These are phyloP conservation scores for Penicillium desertorum DNA, from an alignment of 495 filamentous ascomycete species.

Conservation along the genomic window DNA sequence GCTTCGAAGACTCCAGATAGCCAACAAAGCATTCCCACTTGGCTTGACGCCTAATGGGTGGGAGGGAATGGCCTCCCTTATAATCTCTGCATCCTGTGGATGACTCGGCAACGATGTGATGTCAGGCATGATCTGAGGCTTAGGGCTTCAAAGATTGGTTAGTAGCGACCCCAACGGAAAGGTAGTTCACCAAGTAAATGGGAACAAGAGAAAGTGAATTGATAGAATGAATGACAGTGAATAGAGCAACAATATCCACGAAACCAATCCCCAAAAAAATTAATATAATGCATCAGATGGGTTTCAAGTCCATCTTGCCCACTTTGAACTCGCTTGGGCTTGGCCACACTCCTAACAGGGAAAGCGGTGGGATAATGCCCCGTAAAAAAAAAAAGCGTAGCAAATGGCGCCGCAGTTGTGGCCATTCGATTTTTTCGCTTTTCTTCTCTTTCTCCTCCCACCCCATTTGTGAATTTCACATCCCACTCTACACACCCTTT, in stretches of 20 bases:
- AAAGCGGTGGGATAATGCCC: slow-evolving; percentile 26
- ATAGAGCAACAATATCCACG: background rate
- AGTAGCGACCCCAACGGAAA: slow-evolving; percentile 8
- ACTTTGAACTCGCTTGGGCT: slow-evolving; percentile 13
- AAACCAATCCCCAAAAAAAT: background rate
- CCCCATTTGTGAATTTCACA: slow-evolving; percentile 35
- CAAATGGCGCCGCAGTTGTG: slow-evolving; percentile 26
- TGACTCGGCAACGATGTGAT: slow-evolving; percentile 31
- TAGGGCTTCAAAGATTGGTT: slow-evolving; percentile 31
- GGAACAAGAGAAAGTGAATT: background rate
- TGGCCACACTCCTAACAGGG: slow-evolving; percentile 5
- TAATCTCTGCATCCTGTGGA: slow-evolving; percentile 23
- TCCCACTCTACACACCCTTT: slow-evolving; percentile 28
- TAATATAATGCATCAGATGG: background rate
- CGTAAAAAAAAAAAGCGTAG: slow-evolving; percentile 36
- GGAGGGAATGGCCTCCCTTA: slow-evolving; percentile 55
- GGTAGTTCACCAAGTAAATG: slow-evolving; percentile 6
- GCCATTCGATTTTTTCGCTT: slow-evolving; percentile 35
- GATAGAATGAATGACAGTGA: slow-evolving; percentile 1
- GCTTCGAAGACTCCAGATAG: slow-evolving; percentile 62
- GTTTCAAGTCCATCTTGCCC: background rate
- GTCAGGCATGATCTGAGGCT: slow-evolving; percentile 32
- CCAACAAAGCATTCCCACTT: slow-evolving; percentile 77
- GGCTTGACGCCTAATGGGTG: slow-evolving; percentile 90
- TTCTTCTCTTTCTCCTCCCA: slow-evolving; percentile 40